These are phyloP conservation scores for Pythium diclinum DNA, from an alignment of 352 stramenopile species.

Conservation along the genomic window DNA sequence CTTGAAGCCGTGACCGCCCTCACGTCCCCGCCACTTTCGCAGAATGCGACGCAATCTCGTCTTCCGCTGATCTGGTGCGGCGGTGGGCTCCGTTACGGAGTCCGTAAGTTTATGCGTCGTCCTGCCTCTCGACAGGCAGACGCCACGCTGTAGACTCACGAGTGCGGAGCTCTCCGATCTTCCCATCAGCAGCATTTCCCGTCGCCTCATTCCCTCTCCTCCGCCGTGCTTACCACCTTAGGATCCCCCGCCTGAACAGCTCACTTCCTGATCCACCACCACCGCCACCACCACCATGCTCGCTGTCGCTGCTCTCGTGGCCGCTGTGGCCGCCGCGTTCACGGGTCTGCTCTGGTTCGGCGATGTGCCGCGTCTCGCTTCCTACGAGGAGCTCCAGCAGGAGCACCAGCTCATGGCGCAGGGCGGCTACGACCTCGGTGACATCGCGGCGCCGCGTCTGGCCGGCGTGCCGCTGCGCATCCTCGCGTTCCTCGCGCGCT, in stretches of 20 bases:
- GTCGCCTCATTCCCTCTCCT: not conserved
- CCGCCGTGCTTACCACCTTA: not conserved
- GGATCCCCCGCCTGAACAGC: not conserved
- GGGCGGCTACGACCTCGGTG: slow-evolving; percentile 49
- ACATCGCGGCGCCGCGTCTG: slow-evolving; percentile 45
- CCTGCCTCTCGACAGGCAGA: too few relatives aligned
- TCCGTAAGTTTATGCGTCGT: too few relatives aligned
- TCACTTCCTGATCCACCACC: not conserved
- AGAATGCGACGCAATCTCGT: slow-evolving; percentile 6
- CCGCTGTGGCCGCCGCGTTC: slow-evolving; percentile 40
- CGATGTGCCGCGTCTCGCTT: slow-evolving; percentile 42
- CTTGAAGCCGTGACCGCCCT: not conserved
- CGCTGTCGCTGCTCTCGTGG: slow-evolving; percentile 33
- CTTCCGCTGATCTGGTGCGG: not conserved
- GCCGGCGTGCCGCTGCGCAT: slow-evolving; percentile 46
- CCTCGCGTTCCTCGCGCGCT: slow-evolving; percentile 37
- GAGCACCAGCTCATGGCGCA: slow-evolving; percentile 29
- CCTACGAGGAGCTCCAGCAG: slow-evolving; percentile 33
- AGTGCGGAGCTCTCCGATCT: not conserved
- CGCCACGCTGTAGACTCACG: too few relatives aligned
- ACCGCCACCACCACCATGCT: slow-evolving; percentile 29
- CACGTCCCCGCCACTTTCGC: not conserved
- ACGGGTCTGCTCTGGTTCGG: slow-evolving; percentile 48
- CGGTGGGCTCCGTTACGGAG: too few relatives aligned
- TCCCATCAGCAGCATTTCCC: not conserved